Conservation (phyloP, 257 asterid species). For the Solanum sparsipilum region DNA sequence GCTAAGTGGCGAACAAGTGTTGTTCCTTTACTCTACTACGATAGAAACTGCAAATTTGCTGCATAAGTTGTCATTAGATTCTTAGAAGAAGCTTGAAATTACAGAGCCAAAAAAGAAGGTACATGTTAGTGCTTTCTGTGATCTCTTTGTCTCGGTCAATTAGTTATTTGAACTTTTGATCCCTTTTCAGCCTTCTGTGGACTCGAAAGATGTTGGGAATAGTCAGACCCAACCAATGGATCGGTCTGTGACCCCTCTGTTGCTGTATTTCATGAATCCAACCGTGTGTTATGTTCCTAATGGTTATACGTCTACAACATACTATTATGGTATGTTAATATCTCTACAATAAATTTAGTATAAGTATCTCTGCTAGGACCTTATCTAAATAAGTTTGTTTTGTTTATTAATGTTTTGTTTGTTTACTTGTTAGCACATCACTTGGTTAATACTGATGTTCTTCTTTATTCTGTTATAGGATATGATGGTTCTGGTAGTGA, state of each 20-base stretch:
- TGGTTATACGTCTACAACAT: slow-evolving; percentile 36
- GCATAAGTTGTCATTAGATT: slow-evolving; percentile 51
- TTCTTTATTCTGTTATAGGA: slow-evolving; percentile 5
- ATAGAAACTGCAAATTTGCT: slow-evolving; percentile 47
- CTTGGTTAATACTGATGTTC: neutral
- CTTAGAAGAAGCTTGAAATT: slow-evolving; percentile 33
- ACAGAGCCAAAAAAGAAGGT: slow-evolving; percentile 48
- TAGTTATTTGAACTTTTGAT: neutral
- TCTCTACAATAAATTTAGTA: neutral
- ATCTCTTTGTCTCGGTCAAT: neutral
- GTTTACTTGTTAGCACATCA: neutral
- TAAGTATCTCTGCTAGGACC: neutral
- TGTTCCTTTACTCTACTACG: slow-evolving; percentile 31
- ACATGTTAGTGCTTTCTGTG: neutral
- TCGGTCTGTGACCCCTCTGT: slow-evolving; percentile 26
- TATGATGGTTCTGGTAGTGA: slow-evolving; percentile 31
- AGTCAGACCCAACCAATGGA: slow-evolving; percentile 23
- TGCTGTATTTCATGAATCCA: slow-evolving; percentile 35
- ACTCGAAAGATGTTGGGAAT: slow-evolving; percentile 17
- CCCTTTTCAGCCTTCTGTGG: slow-evolving; percentile 20
- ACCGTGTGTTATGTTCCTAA: slow-evolving; percentile 26
- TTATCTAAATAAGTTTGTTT: neutral
- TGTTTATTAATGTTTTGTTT: neutral
- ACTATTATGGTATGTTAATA: slow-evolving; percentile 15
- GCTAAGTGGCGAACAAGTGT: neutral